phyloP scores from a whole-genome alignment of 1,284 basidiomycete genomes.

The Dichomitus squalens region DNA sequence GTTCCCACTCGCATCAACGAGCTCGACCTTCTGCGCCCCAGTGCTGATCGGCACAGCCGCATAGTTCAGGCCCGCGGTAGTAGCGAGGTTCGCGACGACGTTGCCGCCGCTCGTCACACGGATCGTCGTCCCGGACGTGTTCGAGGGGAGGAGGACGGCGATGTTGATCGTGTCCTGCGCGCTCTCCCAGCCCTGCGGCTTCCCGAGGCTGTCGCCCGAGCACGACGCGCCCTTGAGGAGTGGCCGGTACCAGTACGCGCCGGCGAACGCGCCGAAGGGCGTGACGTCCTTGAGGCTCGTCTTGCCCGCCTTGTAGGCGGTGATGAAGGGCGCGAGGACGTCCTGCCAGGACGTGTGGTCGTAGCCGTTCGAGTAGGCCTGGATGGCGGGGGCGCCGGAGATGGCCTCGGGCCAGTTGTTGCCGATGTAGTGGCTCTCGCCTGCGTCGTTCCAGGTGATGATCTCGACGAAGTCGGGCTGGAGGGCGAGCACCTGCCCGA shows the following conservation, averaged over 20 bases:
- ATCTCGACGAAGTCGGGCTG: constrained; percentile 48
- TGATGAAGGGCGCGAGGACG: constrained; percentile 20
- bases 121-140: constrained; percentile 8
- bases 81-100: constrained; percentile 12
- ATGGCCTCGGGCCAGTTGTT: constrained; percentile 44
- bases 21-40: constrained; percentile 12
- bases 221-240: constrained; percentile 13
- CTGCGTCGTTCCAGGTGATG: constrained; percentile 40
- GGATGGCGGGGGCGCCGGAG: constrained; percentile 59
- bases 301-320: constrained; percentile 15
- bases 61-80: constrained; percentile 13
- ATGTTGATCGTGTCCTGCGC: constrained; percentile 17
- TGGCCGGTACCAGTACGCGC: constrained; percentile 19
- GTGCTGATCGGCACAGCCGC: constrained; percentile 13
- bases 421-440: constrained; percentile 46
- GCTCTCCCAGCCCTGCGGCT: constrained; percentile 12
- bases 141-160: constrained; percentile 14
- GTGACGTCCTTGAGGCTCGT: constrained; percentile 6
- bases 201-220: constrained; percentile 10
- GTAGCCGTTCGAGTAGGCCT: constrained; percentile 37
- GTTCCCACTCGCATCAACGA: constrained; percentile 3
- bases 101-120: constrained; percentile 12
- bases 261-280: constrained; percentile 17
- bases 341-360: constrained; percentile 30
- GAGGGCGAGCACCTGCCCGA: constrained; percentile 13